Conservation (phyloP, 2,329 filamentous ascomycete species). For the Verticillium longisporum region DNA sequence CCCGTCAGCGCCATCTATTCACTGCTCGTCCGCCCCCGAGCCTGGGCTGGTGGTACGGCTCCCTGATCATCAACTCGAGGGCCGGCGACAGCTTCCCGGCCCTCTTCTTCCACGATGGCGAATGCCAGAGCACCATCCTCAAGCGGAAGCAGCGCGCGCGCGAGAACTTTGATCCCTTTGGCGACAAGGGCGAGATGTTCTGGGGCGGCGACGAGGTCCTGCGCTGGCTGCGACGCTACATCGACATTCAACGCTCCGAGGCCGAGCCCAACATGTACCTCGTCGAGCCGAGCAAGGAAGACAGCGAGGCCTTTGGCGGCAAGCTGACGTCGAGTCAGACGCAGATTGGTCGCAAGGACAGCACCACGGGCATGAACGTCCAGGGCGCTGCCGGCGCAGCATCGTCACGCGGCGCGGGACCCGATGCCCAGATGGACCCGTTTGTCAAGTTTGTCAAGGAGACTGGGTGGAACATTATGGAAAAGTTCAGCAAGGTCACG, state of each 20-base stretch:
- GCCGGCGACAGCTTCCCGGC: conserved; percentile 91
- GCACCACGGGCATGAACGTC: conserved; percentile 19
- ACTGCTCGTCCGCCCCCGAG: conserved; percentile 86
- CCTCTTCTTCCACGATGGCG: conserved; percentile 94
- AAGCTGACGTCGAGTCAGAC: conserved; percentile 45
- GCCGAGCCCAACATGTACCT: conserved; percentile 89
- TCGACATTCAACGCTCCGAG: conserved; percentile 72
- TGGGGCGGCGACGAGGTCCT: conserved; percentile 97
- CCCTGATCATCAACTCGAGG: conserved; percentile 84
- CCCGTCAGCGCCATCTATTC: conserved; percentile 89
- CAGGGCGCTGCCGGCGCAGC: conserved; percentile 24
- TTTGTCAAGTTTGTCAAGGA: conserved; percentile 92
- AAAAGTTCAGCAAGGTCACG: conserved; percentile 95
- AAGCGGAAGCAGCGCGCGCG: conserved; percentile 82
- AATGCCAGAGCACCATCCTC: conserved; percentile 91
- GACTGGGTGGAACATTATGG: conserved; percentile 90
- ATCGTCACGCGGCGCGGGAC: conserved; percentile 20
- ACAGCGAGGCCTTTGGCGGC: conserved; percentile 71
- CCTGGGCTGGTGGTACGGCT: conserved; percentile 97
- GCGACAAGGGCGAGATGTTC: conserved; percentile 78
- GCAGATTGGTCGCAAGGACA: conserved; percentile 32
- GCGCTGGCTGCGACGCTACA: conserved; percentile 81
- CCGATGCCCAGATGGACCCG: conserved; percentile 82
- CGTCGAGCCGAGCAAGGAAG: conserved; percentile 79
- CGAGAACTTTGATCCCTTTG: conserved; percentile 87